phyloP scores from a whole-genome alignment of 1,284 basidiomycete genomes.

The Pseudomicrostroma phylloplanum region DNA sequence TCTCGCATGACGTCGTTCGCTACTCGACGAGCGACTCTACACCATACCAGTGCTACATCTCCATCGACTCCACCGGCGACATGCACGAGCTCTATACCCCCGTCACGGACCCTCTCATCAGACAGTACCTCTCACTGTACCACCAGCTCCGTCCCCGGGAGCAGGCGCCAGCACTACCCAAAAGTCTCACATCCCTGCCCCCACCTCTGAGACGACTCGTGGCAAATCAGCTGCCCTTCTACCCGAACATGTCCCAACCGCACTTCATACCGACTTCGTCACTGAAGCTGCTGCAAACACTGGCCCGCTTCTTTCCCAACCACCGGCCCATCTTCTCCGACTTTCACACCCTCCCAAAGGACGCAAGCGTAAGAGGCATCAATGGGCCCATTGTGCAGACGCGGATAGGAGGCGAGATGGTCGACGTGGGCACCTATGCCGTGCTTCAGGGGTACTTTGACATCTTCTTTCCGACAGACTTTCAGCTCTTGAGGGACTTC shows the following conservation, averaged over 20 bases:
- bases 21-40: slow-evolving; percentile 68
- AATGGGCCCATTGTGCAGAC: slow-evolving; percentile 97
- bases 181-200: slow-evolving; percentile 60
- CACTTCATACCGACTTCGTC: slow-evolving; percentile 91
- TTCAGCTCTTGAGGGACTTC: slow-evolving; percentile 60
- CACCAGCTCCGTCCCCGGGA: background rate
- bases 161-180: slow-evolving; percentile 51
- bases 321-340: slow-evolving; percentile 89
- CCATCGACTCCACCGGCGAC: slow-evolving; percentile 74
- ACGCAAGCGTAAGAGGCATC: slow-evolving; percentile 63
- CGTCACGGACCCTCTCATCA: slow-evolving; percentile 75
- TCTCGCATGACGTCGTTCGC: slow-evolving; percentile 89
- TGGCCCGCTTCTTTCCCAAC: slow-evolving; percentile 78
- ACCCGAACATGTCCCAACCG: slow-evolving; percentile 79
- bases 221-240: slow-evolving; percentile 56
- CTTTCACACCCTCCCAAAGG: slow-evolving; percentile 78
- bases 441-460: slow-evolving; percentile 96
- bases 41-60: slow-evolving; percentile 77
- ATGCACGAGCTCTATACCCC: slow-evolving; percentile 79
- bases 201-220: slow-evolving; percentile 49
- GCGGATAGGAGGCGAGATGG: slow-evolving; percentile 69
- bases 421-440: slow-evolving; percentile 77
- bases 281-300: slow-evolving; percentile 72
- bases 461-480: slow-evolving; percentile 97
- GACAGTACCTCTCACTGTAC: slow-evolving; percentile 56